Base-by-base conservation (phyloP, 1,284 basidiomycete genomes). In the Ceratorhiza oryzae-sativae region DNA sequence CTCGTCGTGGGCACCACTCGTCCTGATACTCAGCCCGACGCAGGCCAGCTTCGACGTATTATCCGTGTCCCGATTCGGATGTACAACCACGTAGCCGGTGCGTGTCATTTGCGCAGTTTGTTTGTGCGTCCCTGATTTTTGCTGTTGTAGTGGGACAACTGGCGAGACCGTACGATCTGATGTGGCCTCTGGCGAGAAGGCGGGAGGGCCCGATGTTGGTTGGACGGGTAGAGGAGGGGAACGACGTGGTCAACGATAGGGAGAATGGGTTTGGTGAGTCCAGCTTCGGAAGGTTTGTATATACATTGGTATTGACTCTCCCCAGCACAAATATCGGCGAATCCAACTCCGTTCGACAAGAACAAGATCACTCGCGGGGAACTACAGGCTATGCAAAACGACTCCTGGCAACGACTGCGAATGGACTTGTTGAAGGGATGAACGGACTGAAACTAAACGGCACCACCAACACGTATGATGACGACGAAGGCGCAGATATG, bases 61-160 rank as follows among this genome's bases (percentile, higher is more conserved):
- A 92, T 97, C 87, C 91, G 92, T 73, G 90, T 97, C 0, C 94
- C 95, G 0, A 90, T 97, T 70, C 84, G 94, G 45, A 82, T 97
- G 15, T 96, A 95, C 79, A 95, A 94, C 76, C 84, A 94, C 75
- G 90, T 95, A 71, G 81, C 85, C 56, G 87, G 92, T 93, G 76
- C 63, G 88, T 77, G 15, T 63, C 48, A n/a, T 45, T 42, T 10
- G 34, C 5, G 13, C 30, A 2, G 3, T 30, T 42, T 3, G 13
- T 5, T 32, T n/a, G 20, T 20, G 13, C 18, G 46, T 27, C n/a
- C 41, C 46, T 36, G 32, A 20, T 6, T 3, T n/a, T n/a, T 30
- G 20, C 61, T 4, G 20, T 15, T 39, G 48, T 75, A 90, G 90
- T 91, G 15, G 85, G 84, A 9, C 81, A 82, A 55, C 78, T 83